Evolutionary conservation across 169 alveolate genomes (phyloP).

Genomic region (Plasmodium cynomolgi): DNA sequence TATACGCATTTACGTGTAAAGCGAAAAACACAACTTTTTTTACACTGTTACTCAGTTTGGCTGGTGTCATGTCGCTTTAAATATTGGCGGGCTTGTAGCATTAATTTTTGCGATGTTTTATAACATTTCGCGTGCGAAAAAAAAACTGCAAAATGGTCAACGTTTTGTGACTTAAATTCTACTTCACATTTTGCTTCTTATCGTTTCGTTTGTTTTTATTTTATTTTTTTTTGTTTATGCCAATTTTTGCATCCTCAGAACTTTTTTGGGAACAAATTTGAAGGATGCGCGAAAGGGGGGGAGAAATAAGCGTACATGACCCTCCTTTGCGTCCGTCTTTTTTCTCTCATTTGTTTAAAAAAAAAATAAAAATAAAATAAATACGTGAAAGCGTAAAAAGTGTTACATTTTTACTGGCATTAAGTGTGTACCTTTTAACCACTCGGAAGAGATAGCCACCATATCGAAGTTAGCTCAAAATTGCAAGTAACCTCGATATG

Average conservation of each 20-base stretch:
- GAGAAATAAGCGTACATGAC: not conserved
- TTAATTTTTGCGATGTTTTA: constrained; percentile 2
- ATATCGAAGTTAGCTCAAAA: not conserved
- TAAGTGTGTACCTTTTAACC: not conserved
- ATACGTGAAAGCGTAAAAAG: not conserved
- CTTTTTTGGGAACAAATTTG: not conserved
- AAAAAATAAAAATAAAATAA: not conserved
- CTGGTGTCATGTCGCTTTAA: not conserved
- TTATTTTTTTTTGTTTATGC: not conserved
- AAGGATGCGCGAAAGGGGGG: not conserved
- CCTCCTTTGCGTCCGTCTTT: not conserved
- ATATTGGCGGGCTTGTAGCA: constrained; percentile 7
- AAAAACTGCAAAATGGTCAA: not conserved
- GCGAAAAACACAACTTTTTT: not conserved
- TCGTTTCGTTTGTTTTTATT: not conserved
- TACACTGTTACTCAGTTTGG: not conserved
- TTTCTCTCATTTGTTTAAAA: not conserved
- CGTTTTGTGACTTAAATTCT: not conserved
- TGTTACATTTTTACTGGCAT: not conserved
- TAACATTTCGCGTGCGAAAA: not conserved
- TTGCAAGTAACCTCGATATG: not conserved
- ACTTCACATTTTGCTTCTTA: not conserved
- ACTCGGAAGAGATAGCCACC: not conserved
- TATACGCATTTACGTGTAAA: not conserved
- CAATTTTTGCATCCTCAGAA: not conserved